Evolutionary conservation across 768 basidiomycete species (phyloP).

Genomic region (Cantharellus anzutake): DNA sequence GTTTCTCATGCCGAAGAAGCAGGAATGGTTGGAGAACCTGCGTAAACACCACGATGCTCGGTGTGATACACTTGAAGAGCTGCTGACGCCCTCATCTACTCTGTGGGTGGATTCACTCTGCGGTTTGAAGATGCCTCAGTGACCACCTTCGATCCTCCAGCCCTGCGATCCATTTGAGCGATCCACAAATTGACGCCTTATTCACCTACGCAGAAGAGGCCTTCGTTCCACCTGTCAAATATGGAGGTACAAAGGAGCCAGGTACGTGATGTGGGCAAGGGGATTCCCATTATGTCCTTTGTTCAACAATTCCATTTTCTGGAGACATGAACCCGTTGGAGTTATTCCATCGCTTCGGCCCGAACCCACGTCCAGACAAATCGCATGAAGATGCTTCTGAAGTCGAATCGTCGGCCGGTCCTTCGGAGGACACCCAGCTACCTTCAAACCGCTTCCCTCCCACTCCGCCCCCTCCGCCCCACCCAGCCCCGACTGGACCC

Average conservation of each 20-base stretch:
- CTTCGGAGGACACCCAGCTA: not conserved
- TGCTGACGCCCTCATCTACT: slow-evolving; percentile 26
- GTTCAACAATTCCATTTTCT: slow-evolving; percentile 1
- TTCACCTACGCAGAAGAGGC: slow-evolving; percentile 43
- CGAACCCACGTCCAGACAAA: not conserved
- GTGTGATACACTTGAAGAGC: slow-evolving; percentile 18
- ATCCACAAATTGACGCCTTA: slow-evolving; percentile 39
- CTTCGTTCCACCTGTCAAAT: slow-evolving; percentile 15
- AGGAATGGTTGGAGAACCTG: slow-evolving; percentile 30
- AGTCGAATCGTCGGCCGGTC: not conserved
- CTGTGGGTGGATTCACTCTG: slow-evolving; percentile 23
- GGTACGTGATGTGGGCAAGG: slow-evolving; percentile 14
- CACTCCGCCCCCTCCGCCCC: not conserved
- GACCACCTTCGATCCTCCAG: slow-evolving; percentile 19
- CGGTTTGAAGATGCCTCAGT: not conserved
- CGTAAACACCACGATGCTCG: slow-evolving; percentile 14
- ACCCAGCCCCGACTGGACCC: slow-evolving; percentile 31
- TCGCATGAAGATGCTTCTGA: not conserved
- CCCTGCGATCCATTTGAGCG: slow-evolving; percentile 32
- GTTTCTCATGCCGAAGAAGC: slow-evolving; percentile 32
- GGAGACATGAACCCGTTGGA: not conserved
- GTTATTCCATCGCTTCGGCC: not conserved
- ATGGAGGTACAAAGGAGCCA: slow-evolving; percentile 10
- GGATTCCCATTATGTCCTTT: slow-evolving; percentile 5
- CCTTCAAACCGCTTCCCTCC: slow-evolving; percentile 7